Evolutionary conservation across 164 flowering plant genomes (phyloP), one percentile per base, ranked within the genome.

Genomic region (Akebia trifoliata): DNA sequence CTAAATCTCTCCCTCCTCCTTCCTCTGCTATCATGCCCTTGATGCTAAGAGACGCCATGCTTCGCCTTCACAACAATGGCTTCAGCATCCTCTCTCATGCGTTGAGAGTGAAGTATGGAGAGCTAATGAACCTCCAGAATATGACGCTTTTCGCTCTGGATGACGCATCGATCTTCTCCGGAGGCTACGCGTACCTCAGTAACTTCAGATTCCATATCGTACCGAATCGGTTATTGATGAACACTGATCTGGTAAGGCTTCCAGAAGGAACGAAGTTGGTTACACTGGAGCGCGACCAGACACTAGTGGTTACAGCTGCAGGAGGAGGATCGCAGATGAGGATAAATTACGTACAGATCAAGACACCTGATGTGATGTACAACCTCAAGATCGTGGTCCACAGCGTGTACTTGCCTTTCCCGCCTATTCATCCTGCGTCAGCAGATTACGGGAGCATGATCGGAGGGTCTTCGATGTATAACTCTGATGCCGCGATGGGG

Each of bases 41-140:
- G 65, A 78, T 78, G 83, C 71, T 81, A 3, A 37, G 75, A 6
- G 83, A 81, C 61, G 77, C 86, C 11, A 69, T 75, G 67, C 69
- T 74, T 17, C 63, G 80, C n/a, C 68, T 71, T 21, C 70, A 79
- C 7, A 68, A 61, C 69, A 64, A 54, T 34, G 81, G 83, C 1
- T 81, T 61, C 72, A 67, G 65, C 68, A 50, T 78, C 8, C 69
- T 81, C 20, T 64, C 80, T 2, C 78, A 76, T 14, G 83, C 81
- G 0, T 34, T 78, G 52, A 60, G 59, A 50, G 59, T 78, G 20
- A 81, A 81, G 71, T 75, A 72, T 64, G 31, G 49, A 7, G 79
- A 81, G 60, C 79, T 81, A 22, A 71, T 63, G 10, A 55, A 29
- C 26, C 72, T 74, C 53, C 61, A 54, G 21, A 81, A 72, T 70